Conservation (phyloP, 768 basidiomycete species). For the Lactarius quietus region DNA sequence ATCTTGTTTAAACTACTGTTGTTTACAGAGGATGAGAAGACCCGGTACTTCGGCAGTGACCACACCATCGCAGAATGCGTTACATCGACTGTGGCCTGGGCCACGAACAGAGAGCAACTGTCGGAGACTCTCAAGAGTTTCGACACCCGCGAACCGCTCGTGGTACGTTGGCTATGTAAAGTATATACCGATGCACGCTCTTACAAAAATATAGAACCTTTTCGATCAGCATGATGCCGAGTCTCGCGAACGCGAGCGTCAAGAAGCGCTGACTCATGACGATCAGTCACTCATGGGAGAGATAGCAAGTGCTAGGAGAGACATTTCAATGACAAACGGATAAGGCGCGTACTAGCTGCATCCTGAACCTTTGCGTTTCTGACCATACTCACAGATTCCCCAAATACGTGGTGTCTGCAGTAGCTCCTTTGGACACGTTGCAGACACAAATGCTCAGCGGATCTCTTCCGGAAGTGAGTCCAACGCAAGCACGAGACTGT, state of each 20-base stretch:
- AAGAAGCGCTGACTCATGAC: slow-evolving; percentile 11
- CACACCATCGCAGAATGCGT: neutral
- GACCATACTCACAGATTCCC: slow-evolving; percentile 7
- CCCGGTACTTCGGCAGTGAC: slow-evolving; percentile 5
- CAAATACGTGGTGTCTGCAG: neutral
- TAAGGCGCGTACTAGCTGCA: neutral
- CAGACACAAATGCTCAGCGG: neutral
- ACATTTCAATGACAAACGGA: neutral
- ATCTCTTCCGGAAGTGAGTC: neutral
- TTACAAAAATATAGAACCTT: slow-evolving; percentile 4
- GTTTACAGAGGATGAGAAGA: slow-evolving; percentile 18
- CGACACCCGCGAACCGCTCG: neutral
- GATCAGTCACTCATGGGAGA: slow-evolving; percentile 12
- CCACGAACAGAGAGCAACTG: slow-evolving; percentile 8
- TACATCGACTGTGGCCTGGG: slow-evolving; percentile 9
- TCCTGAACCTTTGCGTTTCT: neutral
- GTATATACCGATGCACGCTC: neutral
- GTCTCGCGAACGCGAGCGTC: slow-evolving; percentile 6
- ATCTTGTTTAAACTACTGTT: slow-evolving; percentile 13
- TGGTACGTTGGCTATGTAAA: neutral
- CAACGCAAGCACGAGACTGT: neutral
- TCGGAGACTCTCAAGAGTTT: slow-evolving; percentile 5
- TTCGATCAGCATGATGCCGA: neutral
- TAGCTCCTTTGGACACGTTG: slow-evolving; percentile 2
- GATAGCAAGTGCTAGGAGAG: neutral